These are phyloP conservation scores for Sporothrix sp. DNA, from an alignment of 2,329 filamentous ascomycete genomes.

Conservation along the genomic window DNA sequence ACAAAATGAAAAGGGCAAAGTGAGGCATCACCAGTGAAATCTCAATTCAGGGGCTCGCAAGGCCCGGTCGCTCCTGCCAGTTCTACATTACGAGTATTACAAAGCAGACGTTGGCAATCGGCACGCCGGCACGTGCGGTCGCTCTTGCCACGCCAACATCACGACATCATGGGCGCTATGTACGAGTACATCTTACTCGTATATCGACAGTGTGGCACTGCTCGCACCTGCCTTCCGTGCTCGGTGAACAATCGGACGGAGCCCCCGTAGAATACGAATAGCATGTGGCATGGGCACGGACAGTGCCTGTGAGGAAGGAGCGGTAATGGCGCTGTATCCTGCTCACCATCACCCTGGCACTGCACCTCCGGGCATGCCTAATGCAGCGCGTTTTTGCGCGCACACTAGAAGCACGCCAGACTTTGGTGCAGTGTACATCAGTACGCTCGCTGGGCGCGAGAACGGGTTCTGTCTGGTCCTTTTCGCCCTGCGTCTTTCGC, in stretches of 20 bases:
- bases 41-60: neutral
- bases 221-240: too few relatives aligned
- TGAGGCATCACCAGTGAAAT: neutral
- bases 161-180: too few relatives aligned
- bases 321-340: too few relatives aligned
- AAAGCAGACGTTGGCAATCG: neutral
- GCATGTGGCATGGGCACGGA: too few relatives aligned
- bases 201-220: too few relatives aligned
- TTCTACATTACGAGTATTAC: neutral
- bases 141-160: neutral
- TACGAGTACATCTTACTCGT: too few relatives aligned
- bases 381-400: conserved; percentile 10
- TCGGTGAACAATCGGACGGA: too few relatives aligned
- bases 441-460: neutral
- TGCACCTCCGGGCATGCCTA: conserved; percentile 7
- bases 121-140: neutral
- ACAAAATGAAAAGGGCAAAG: neutral
- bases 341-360: too few relatives aligned
- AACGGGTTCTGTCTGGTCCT: conserved; percentile 3
- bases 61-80: neutral
- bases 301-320: too few relatives aligned
- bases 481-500: conserved; percentile 1
- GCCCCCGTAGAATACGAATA: too few relatives aligned
- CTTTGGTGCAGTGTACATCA: too few relatives aligned
- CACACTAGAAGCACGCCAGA: conserved; percentile 1